Conservation (phyloP, 2,329 filamentous ascomycete genomes). For the Coleophoma eucalyptorum region DNA sequence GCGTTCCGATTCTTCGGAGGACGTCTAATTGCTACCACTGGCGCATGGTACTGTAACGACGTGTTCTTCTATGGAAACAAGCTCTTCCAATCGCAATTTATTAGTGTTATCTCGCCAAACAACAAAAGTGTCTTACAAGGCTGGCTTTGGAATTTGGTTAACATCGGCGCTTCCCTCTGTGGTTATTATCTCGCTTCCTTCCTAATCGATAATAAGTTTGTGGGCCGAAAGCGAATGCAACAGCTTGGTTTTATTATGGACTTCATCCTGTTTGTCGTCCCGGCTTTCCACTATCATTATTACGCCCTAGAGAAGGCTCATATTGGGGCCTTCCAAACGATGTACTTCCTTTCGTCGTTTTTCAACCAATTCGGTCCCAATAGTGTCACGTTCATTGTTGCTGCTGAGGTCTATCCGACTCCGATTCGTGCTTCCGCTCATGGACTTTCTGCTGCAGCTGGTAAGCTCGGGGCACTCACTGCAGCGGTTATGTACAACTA, state of each 20-base stretch:
- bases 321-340: conserved; percentile 89
- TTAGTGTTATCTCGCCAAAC: conserved; percentile 71
- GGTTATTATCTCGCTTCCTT: conserved; percentile 91
- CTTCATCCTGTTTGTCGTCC: conserved; percentile 91
- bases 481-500: conserved; percentile 94
- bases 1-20: conserved; percentile 82
- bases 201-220: conserved; percentile 92
- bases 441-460: conserved; percentile 85
- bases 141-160: conserved; percentile 92
- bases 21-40: conserved; percentile 80
- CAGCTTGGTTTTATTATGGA: conserved; percentile 89
- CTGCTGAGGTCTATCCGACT: conserved; percentile 91
- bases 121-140: conserved; percentile 71
- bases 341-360: conserved; percentile 97
- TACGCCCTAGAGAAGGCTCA: conserved; percentile 63
- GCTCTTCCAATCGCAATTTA: conserved; percentile 91
- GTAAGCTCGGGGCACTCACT: conserved; percentile 83
- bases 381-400: conserved; percentile 87
- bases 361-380: conserved; percentile 99
- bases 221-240: conserved; percentile 95
- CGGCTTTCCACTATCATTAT: conserved; percentile 83
- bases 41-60: conserved; percentile 93
- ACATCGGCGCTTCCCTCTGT: conserved; percentile 77
- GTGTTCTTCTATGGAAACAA: conserved; percentile 99
- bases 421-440: conserved; percentile 90